Percentiles rank a stretch among this genome's conserved stretches.
phyloP scores from a whole-genome alignment of 202 grass and related monocot species.

The Saccharum hybrid region DNA sequence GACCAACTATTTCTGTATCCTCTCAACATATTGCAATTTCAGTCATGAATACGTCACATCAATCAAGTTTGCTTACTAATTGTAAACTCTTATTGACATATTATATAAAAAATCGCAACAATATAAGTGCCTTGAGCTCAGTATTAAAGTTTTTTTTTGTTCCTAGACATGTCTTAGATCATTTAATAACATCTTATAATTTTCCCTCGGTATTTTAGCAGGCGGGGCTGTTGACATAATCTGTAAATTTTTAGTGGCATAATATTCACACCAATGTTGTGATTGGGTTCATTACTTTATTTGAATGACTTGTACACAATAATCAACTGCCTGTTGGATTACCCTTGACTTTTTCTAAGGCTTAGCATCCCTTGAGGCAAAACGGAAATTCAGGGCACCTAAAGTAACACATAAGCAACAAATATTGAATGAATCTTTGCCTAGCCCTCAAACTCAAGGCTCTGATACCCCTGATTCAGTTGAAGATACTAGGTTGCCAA shows the following conservation, averaged over 20 bases:
- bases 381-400: constrained; percentile 90
- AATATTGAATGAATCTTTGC: constrained; percentile 40
- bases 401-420: constrained; percentile 71
- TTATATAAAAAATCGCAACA: constrained; percentile 4
- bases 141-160: constrained; percentile 19
- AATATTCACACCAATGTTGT: constrained; percentile 29
- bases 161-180: constrained; percentile 12
- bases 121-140: constrained; percentile 8
- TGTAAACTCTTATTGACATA: constrained; percentile 17
- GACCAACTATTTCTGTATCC: constrained; percentile 99
- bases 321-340: constrained; percentile 10
- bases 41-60: constrained; percentile 8
- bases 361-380: constrained; percentile 88
- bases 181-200: constrained; percentile 28
- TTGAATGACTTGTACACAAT: constrained; percentile 19
- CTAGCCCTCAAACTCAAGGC: constrained; percentile 54
- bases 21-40: constrained; percentile 42
- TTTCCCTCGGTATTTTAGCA: constrained; percentile 1
- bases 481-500: constrained; percentile 64
- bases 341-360: constrained; percentile 77
- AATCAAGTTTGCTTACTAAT: constrained; percentile 45
- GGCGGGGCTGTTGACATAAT: neutral
- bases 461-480: constrained; percentile 56
- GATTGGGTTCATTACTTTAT: constrained; percentile 4
- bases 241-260: neutral